Conservation (phyloP, 1,139 yeast species). For the Hansenula sp. region DNA sequence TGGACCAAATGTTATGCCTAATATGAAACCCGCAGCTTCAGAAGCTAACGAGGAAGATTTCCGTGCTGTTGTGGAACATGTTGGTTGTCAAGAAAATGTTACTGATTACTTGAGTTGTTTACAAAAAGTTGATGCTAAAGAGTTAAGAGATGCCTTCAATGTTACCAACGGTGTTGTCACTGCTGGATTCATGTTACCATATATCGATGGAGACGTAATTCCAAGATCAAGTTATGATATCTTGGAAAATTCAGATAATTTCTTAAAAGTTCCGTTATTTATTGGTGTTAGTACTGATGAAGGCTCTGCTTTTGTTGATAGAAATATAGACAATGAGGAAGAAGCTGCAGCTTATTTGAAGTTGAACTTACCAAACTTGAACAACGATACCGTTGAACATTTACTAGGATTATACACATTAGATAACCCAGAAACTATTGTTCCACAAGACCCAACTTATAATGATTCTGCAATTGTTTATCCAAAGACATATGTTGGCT, state of each 20-base stretch:
- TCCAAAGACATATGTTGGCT: conserved; percentile 4
- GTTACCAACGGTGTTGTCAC: conserved; percentile 10
- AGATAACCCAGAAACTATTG: conserved; percentile 5
- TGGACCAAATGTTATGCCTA: conserved; percentile 15
- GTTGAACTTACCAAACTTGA: conserved; percentile 3
- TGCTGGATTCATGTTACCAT: conserved; percentile 8
- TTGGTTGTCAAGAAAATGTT: conserved; percentile 13
- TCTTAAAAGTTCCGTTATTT: conserved; percentile 14
- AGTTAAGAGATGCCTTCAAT: conserved; percentile 13
- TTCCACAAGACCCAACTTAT: conserved; percentile 14
- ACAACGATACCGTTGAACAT: conserved; percentile 6
- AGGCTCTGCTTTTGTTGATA: conserved; percentile 12
- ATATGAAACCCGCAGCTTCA: conserved; percentile 4
- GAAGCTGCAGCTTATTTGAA: not conserved
- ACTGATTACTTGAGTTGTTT: conserved; percentile 15
- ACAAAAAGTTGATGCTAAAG: conserved; percentile 10
- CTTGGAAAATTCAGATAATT: conserved; percentile 8
- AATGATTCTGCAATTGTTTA: not conserved
- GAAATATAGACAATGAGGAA: conserved; percentile 3
- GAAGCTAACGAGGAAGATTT: conserved; percentile 10
- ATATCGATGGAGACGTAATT: conserved; percentile 16
- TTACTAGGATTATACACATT: conserved; percentile 5
- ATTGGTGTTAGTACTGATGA: conserved; percentile 22
- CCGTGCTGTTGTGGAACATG: conserved; percentile 8
- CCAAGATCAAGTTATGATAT: conserved; percentile 12